Base-by-base conservation (phyloP, 306 rosid genomes). In the Castanea mollissima region DNA sequence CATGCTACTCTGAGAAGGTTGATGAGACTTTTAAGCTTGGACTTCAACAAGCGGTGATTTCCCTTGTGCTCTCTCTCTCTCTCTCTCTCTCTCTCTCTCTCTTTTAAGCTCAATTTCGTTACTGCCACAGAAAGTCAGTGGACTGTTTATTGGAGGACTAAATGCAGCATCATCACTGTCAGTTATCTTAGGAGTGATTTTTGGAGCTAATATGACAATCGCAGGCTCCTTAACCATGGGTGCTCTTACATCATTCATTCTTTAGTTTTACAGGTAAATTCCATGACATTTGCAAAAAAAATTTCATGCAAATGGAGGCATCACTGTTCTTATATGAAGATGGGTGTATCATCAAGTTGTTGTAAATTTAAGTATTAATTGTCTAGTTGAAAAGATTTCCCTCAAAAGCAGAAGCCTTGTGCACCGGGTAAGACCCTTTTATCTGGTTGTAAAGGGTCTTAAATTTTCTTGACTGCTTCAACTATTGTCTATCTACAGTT, bases 191-290 rank as follows among this genome's bases (percentile, higher is more conserved):
- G 97, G 89, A 25, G 96, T 92, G 83, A 82, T 92, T 80, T 91
- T 88, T 88, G 97, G 97, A 83, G 96, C 97, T 77, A 86, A 79
- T 78, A 89, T 92, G 87, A 88, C 96, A 3, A 92, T 92, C 78
- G 73, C 69, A 75, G 97, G 97, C 77, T 70, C 82, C 80, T 86
- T 92, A 93, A 76, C 93, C 25, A 74, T 89, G 0, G 97, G 97
- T 21, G 82, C 89, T 83, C 92, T 92, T 25, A 91, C 97, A 12
- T 92, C 97, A 75, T 92, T 92, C 87, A 92, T 92, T 88, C 97
- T 92, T 71, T 91, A 91, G 97, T 83, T 90, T 92, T 74, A 91
- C 97, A 9, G 97, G 97, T 92, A 86, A 82, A 79, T 79, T 72
- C 58, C 11, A 38, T 38, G 46, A 10, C 46, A 38, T 38, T 38